Percentiles rank a stretch among this genome's conserved stretches.
phyloP scores from a whole-genome alignment of 2,329 filamentous ascomycete species.

The Fusarium brachygibbosum region DNA sequence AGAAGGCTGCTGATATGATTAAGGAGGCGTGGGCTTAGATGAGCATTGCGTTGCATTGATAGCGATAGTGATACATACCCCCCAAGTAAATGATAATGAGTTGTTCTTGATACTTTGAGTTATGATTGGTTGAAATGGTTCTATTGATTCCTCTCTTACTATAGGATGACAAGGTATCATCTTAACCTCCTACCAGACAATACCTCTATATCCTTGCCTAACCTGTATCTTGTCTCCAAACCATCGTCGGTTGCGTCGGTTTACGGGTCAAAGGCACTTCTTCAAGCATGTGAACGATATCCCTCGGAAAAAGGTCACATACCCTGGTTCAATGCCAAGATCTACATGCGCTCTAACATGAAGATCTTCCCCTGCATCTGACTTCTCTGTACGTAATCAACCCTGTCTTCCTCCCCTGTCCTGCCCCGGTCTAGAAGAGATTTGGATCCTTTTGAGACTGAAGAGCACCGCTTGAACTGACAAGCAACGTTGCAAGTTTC shows the following conservation, averaged over 20 bases:
- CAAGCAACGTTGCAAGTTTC: not conserved
- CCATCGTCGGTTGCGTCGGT: not conserved
- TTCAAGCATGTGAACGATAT: constrained; percentile 1
- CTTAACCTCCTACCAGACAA: not conserved
- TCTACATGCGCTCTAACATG: constrained; percentile 17
- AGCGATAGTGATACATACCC: not conserved
- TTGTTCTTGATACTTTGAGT: not conserved
- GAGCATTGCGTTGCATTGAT: not conserved
- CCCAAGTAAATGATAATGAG: not conserved
- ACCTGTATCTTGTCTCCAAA: not conserved
- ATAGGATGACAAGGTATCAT: not conserved
- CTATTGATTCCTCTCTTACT: not conserved
- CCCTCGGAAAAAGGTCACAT: not conserved
- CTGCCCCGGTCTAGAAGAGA: not conserved
- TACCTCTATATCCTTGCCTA: not conserved
- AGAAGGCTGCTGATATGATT: constrained; percentile 64
- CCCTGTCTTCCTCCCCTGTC: not conserved
- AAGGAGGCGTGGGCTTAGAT: constrained; percentile 52
- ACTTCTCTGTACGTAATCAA: not conserved
- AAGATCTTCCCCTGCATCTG: constrained; percentile 19
- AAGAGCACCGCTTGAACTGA: no score
- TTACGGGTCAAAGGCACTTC: not conserved
- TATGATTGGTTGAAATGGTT: not conserved
- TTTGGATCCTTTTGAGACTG: not conserved
- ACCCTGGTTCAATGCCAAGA: constrained; percentile 20